These are phyloP conservation scores for Actinomucor elegans DNA, from an alignment of 371 early-diverging fungal genomes.

Conservation along the genomic window DNA sequence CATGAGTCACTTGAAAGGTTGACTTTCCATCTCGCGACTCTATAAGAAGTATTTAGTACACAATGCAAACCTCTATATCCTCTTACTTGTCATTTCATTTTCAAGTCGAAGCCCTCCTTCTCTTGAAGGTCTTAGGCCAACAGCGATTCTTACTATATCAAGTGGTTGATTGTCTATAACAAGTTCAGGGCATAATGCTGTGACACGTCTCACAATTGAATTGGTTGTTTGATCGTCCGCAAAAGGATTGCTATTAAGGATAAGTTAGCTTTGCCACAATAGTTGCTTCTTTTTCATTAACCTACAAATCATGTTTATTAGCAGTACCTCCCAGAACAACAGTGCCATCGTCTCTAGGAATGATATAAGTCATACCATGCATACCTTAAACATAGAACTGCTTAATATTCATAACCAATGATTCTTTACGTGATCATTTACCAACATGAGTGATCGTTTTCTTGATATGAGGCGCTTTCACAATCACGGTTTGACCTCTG, in stretches of 20 bases:
- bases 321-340: constrained; percentile 79
- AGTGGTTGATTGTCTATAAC: constrained; percentile 29
- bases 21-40: background rate
- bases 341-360: constrained; percentile 77
- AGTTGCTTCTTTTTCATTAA: background rate
- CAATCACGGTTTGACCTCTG: constrained; percentile 74
- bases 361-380: constrained; percentile 65
- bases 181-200: constrained; percentile 32
- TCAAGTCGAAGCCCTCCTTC: constrained; percentile 70
- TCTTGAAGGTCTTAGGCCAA: constrained; percentile 73
- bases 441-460: constrained; percentile 49
- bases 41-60: background rate
- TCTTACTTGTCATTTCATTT: constrained; percentile 53
- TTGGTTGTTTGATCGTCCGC: constrained; percentile 20
- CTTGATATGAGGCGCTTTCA: constrained; percentile 62
- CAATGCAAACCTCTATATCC: background rate
- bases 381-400: background rate
- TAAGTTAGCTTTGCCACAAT: background rate
- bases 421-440: constrained; percentile 5
- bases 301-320: constrained; percentile 63
- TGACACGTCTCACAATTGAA: constrained; percentile 18
- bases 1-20: constrained; percentile 59
- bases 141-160: constrained; percentile 60
- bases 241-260: constrained; percentile 24
- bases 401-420: background rate